A percentile compares a stretch with the other conserved stretches of the same genome.
Conservation (phyloP, 208 protist species). For the Crithidia bombi region DNA sequence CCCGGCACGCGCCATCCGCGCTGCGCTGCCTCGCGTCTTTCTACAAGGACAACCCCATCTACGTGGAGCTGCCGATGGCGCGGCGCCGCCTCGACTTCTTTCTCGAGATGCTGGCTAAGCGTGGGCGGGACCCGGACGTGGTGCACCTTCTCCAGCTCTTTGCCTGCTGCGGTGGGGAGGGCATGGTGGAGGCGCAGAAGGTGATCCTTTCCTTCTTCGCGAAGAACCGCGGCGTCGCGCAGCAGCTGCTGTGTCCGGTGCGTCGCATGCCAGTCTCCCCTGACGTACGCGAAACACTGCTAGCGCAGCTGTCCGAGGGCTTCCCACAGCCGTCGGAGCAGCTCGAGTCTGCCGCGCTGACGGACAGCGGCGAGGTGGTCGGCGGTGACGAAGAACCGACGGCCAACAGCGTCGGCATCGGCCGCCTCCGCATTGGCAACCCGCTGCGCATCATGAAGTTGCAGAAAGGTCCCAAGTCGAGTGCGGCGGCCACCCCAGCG, state of each 20-base stretch:
- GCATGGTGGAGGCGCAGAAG: conserved; percentile 51
- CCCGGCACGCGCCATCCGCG: conserved; percentile 35
- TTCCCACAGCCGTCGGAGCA: conserved; percentile 11
- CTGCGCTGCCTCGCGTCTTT: conserved; percentile 40
- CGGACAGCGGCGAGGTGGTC: background rate
- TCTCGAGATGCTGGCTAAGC: conserved; percentile 34
- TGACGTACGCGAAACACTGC: conserved; percentile 3
- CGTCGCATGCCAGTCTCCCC: conserved; percentile 12
- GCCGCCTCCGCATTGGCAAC: conserved; percentile 15
- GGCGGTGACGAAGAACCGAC: background rate
- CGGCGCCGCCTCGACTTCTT: conserved; percentile 42
- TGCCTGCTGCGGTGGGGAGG: conserved; percentile 42
- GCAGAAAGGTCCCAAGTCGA: conserved; percentile 1
- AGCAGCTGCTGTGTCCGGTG: conserved; percentile 31
- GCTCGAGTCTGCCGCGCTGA: conserved; percentile 1
- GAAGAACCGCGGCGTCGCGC: conserved; percentile 20
- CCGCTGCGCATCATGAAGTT: conserved; percentile 14
- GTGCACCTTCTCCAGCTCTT: conserved; percentile 45
- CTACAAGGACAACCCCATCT: conserved; percentile 43
- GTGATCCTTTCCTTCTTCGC: conserved; percentile 40
- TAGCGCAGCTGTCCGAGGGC: conserved; percentile 20
- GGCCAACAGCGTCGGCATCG: background rate
- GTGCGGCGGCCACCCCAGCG: background rate
- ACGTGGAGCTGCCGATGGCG: conserved; percentile 49
- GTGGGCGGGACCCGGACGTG: conserved; percentile 30